Base-by-base conservation (phyloP, 2,329 filamentous ascomycete species). In the Trematosphaeria pertusa region DNA sequence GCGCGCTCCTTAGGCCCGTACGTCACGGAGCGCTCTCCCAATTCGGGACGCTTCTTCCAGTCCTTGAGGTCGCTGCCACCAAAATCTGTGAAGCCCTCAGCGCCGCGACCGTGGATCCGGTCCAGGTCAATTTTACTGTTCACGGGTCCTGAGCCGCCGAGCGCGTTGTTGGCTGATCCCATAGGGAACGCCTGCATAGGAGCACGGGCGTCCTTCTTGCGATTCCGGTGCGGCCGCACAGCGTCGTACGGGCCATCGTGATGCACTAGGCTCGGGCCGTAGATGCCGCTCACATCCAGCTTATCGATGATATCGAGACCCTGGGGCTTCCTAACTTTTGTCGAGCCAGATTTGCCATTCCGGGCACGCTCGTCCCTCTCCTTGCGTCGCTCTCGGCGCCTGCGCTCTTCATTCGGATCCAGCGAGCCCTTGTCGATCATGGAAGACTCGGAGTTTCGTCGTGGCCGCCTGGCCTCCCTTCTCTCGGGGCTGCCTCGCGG, bases 191-290 rank as follows among this genome's bases (percentile, higher is more conserved):
- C 94, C 70, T 96, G 87, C 91, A 99, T 97, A 0, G 94, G 94
- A 5, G 94, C 91, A 43, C 88, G 86, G 50, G 87, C 85, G 64
- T 87, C 86, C 61, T 87, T 89, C 66, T 89, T 88, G 47, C 89
- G 86, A 73, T 97, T 99, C 56, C 94, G 89, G 70, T 96, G 89
- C 4, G 94, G 91, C 71, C 96, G 96, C 70, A 94, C 89, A 15
- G 94, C 94, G 73, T 99, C 94, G 64, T 97, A 99, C 4, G 94
- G 94, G 1, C 94, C 94, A 65, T 97, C 94, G 67, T 99, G 94
- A 65, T 99, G 94, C 74, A 97, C 96, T 59, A 96, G 78, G 74
- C 93, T 92, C 62, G 88, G 90, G 46, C 94, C 93, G 67, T 96
- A 97, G 60, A 97, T 95, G 70, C 92, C 92, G 4, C 92, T 97